These are phyloP conservation scores for Backusella liffmaniae DNA, from an alignment of 192 early-diverging fungal genomes.

Conservation along the genomic window DNA sequence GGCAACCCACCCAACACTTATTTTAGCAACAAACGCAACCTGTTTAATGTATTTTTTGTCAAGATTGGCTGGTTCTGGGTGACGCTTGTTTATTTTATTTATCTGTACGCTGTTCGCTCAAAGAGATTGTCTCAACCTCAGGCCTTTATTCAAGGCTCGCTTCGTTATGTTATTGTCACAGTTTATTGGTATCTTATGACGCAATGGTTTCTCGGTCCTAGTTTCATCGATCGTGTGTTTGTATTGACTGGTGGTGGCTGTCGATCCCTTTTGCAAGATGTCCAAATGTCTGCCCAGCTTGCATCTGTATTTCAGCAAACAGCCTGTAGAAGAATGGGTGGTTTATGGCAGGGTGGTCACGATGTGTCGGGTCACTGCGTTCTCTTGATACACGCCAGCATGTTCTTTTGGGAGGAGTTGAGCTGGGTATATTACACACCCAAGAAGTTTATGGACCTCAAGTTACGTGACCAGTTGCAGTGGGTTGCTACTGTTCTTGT, in stretches of 20 bases:
- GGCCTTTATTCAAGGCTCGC: conserved; percentile 18
- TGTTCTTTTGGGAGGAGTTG: conserved; percentile 73
- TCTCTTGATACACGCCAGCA: conserved; percentile 70
- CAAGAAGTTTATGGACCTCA: not conserved
- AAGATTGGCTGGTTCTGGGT: conserved; percentile 94
- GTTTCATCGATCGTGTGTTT: conserved; percentile 78
- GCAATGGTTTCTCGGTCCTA: conserved; percentile 84
- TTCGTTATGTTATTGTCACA: conserved; percentile 63
- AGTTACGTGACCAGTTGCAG: conserved; percentile 17
- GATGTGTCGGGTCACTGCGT: conserved; percentile 92
- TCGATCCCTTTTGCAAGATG: conserved; percentile 27
- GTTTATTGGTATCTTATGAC: conserved; percentile 84
- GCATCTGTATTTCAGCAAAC: conserved; percentile 28
- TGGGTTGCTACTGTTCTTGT: conserved; percentile 38
- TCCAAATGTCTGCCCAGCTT: conserved; percentile 5
- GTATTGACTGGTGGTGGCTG: conserved; percentile 69
- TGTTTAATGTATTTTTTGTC: conserved; percentile 75
- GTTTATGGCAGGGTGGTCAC: conserved; percentile 74
- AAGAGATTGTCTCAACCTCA: conserved; percentile 26
- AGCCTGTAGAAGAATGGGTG: conserved; percentile 50
- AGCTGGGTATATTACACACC: conserved; percentile 35
- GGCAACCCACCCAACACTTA: conserved; percentile 25
- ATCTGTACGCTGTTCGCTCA: conserved; percentile 41
- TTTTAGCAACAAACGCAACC: conserved; percentile 71
- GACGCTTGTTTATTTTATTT: conserved; percentile 53